Evolutionary conservation across 768 basidiomycete species (phyloP).

Genomic region (Termitomyces sp.): DNA sequence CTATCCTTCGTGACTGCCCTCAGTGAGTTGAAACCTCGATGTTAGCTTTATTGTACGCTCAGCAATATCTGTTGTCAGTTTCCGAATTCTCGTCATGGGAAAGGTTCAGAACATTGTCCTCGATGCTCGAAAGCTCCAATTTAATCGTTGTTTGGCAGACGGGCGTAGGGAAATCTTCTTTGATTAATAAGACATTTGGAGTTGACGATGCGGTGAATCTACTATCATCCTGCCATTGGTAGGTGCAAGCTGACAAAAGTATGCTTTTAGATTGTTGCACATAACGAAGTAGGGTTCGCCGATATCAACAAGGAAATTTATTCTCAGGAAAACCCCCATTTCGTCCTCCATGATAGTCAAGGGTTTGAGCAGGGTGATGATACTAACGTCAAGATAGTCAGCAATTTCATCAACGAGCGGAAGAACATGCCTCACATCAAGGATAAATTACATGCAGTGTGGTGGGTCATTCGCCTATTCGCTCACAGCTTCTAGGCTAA

Average conservation of each 20-base stretch:
- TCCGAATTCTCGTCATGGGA: slow-evolving; percentile 22
- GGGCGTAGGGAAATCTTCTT: slow-evolving; percentile 23
- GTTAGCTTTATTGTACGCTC: background rate
- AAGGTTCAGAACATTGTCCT: slow-evolving; percentile 11
- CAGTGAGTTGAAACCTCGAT: background rate
- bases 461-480: slow-evolving; percentile 11
- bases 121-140: background rate
- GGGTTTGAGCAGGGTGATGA: slow-evolving; percentile 24
- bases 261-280: slow-evolving; percentile 13
- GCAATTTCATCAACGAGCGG: slow-evolving; percentile 18
- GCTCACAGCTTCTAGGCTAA: background rate
- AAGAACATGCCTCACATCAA: slow-evolving; percentile 13
- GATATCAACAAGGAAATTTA: slow-evolving; percentile 23
- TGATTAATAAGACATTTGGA: slow-evolving; percentile 23
- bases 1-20: slow-evolving; percentile 10
- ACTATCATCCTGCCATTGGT: background rate
- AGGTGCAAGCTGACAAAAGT: background rate
- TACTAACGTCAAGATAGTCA: slow-evolving; percentile 18
- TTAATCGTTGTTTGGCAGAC: slow-evolving; percentile 10
- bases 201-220: slow-evolving; percentile 19
- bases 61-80: slow-evolving; percentile 4
- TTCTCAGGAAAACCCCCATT: slow-evolving; percentile 20
- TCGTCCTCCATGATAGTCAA: slow-evolving; percentile 25
- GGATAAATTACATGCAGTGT: slow-evolving; percentile 25
- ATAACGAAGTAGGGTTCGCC: slow-evolving; percentile 16